Conservation (phyloP, 1,284 basidiomycete species). For the Melanopsichium pennsylvanicum region DNA sequence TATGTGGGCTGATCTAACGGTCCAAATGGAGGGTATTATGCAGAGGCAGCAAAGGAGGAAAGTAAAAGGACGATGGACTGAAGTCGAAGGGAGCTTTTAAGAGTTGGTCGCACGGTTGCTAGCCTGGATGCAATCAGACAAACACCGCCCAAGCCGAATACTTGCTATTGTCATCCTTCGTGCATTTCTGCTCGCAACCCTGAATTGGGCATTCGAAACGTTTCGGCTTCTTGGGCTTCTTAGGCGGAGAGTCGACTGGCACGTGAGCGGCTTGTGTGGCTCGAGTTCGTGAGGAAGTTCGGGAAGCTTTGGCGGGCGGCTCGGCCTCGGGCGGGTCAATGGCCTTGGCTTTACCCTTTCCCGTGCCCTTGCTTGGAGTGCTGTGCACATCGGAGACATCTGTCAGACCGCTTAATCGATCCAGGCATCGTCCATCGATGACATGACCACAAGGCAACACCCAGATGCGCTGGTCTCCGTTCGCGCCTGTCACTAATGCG, state of each 20-base stretch:
- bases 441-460: conserved; percentile 60
- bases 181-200: conserved; percentile 54
- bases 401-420: conserved; percentile 38
- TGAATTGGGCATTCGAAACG: conserved; percentile 54
- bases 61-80: too few species aligned
- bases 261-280: neutral
- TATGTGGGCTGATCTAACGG: too few species aligned
- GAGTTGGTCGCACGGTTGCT: neutral
- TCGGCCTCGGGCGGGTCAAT: conserved; percentile 14
- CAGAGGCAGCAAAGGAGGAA: neutral
- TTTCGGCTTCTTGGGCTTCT: conserved; percentile 33
- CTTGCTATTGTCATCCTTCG: conserved; percentile 43
- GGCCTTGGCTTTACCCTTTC: conserved; percentile 37
- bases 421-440: conserved; percentile 56
- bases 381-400: neutral
- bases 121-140: conserved; percentile 1
- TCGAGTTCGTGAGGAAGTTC: conserved; percentile 12
- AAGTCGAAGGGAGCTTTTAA: too few species aligned
- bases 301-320: conserved; percentile 11
- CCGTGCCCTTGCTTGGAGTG: neutral
- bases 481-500: conserved; percentile 50
- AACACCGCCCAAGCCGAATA: conserved; percentile 38
- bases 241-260: conserved; percentile 2
- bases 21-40: conserved; percentile 10
- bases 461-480: conserved; percentile 52